A percentile compares a stretch with the other conserved stretches of the same genome.
These are phyloP conservation scores for Lindgomyces ingoldianus DNA, from an alignment of 495 filamentous ascomycete species.

Conservation along the genomic window DNA sequence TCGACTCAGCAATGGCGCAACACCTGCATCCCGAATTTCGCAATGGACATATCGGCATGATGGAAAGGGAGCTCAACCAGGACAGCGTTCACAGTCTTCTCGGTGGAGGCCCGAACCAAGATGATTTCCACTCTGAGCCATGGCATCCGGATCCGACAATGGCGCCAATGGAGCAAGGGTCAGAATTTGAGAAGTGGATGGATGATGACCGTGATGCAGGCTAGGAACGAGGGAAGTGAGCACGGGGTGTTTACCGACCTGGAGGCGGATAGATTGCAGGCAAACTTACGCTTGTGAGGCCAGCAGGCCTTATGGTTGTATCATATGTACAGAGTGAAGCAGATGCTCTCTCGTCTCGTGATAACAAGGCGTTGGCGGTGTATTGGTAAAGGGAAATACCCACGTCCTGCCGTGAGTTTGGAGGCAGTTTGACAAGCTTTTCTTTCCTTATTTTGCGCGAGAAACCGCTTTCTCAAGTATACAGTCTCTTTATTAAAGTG, in stretches of 20 bases:
- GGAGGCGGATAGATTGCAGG: neutral
- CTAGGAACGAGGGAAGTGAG: neutral
- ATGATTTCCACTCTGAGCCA: conserved; percentile 28
- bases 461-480: too few relatives aligned
- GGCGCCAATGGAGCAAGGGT: conserved; percentile 34
- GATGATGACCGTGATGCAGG: conserved; percentile 24
- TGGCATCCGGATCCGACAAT: conserved; percentile 38
- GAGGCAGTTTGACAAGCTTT: conserved; percentile 20
- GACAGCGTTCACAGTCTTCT: conserved; percentile 35
- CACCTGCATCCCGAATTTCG: conserved; percentile 34
- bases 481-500: too few relatives aligned
- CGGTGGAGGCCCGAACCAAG: conserved; percentile 16
- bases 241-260: neutral
- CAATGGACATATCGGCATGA: conserved; percentile 30
- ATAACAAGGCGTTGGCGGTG: neutral
- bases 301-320: neutral
- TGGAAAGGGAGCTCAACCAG: conserved; percentile 32
- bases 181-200: conserved; percentile 46
- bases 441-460: too few relatives aligned
- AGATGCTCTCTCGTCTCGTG: neutral
- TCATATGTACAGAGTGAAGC: neutral
- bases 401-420: conserved; percentile 19
- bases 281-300: neutral
- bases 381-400: conserved; percentile 12
- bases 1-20: conserved; percentile 3